These are phyloP conservation scores for Dothideomycetes sp. DNA, from an alignment of 2,329 filamentous ascomycete genomes.

Conservation along the genomic window DNA sequence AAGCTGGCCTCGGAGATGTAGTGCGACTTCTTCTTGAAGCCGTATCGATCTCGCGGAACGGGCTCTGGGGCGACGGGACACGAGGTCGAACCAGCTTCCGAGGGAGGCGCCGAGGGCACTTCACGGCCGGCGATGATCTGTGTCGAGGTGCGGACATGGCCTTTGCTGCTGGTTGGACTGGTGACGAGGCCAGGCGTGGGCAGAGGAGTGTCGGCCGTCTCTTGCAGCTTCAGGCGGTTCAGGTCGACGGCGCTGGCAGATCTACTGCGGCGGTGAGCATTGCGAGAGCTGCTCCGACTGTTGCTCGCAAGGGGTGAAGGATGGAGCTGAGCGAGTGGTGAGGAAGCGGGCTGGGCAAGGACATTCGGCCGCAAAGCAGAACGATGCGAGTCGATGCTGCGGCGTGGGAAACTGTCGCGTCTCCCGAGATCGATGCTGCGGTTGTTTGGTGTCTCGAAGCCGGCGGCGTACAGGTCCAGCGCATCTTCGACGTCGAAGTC, in stretches of 20 bases:
- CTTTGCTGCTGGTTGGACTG: background rate
- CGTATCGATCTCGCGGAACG: slow-evolving; percentile 64
- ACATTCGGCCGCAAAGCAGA: background rate
- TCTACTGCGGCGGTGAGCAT: slow-evolving; percentile 8
- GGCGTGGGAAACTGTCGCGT: slow-evolving; percentile 1
- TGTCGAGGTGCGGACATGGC: slow-evolving; percentile 5
- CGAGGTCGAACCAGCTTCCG: background rate
- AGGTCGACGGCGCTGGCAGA: slow-evolving; percentile 7
- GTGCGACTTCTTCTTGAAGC: slow-evolving; percentile 77
- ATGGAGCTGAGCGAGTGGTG: too few relatives aligned
- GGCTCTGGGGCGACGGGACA: slow-evolving; percentile 7
- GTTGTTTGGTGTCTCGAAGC: slow-evolving; percentile 29
- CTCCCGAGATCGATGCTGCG: slow-evolving; percentile 3
- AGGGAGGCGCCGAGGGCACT: background rate
- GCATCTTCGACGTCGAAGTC: slow-evolving; percentile 50
- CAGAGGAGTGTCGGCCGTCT: background rate
- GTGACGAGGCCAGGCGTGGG: background rate
- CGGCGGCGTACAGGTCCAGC: slow-evolving; percentile 49
- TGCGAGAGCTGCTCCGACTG: slow-evolving; percentile 1
- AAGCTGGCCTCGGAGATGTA: slow-evolving; percentile 36
- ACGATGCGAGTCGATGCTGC: slow-evolving; percentile 12
- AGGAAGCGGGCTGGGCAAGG: too few relatives aligned
- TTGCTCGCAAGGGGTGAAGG: slow-evolving; percentile 5
- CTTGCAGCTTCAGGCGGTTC: slow-evolving; percentile 4
- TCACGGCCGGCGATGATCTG: slow-evolving; percentile 4